These are phyloP conservation scores for Grifola frondosa DNA, from an alignment of 1,284 basidiomycete species.

Conservation along the genomic window DNA sequence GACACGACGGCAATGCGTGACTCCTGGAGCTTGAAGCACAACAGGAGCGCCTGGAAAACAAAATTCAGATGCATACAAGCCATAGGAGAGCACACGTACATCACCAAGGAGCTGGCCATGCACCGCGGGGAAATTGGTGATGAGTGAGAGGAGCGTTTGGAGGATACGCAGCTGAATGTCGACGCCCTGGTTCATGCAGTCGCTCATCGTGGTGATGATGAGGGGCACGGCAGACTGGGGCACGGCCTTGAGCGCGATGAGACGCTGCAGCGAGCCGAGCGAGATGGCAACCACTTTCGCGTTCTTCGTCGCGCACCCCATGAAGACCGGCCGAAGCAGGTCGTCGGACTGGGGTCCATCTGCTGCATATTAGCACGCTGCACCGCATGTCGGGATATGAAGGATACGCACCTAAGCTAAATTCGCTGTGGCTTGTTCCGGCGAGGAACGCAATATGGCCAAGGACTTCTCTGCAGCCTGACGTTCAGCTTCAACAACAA, in stretches of 20 bases:
- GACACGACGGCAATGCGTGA: conserved; percentile 95
- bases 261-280: conserved; percentile 86
- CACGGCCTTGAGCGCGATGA: conserved; percentile 86
- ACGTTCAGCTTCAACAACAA: background rate
- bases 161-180: conserved; percentile 93
- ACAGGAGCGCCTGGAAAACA: conserved; percentile 67
- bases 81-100: conserved; percentile 43
- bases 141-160: conserved; percentile 85
- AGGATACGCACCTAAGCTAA: conserved; percentile 55
- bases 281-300: conserved; percentile 93
- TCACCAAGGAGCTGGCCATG: conserved; percentile 81
- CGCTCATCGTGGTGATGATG: conserved; percentile 80
- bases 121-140: conserved; percentile 83
- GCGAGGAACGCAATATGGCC: conserved; percentile 72
- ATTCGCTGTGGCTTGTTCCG: conserved; percentile 64
- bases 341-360: conserved; percentile 80
- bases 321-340: conserved; percentile 86
- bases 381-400: background rate
- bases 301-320: conserved; percentile 92
- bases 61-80: conserved; percentile 1
- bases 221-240: conserved; percentile 75
- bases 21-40: conserved; percentile 95
- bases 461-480: conserved; percentile 85
- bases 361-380: conserved; percentile 27
- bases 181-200: conserved; percentile 89